Base-by-base conservation (phyloP, 805 yeast species). In the Brettanomyces anomalus region DNA sequence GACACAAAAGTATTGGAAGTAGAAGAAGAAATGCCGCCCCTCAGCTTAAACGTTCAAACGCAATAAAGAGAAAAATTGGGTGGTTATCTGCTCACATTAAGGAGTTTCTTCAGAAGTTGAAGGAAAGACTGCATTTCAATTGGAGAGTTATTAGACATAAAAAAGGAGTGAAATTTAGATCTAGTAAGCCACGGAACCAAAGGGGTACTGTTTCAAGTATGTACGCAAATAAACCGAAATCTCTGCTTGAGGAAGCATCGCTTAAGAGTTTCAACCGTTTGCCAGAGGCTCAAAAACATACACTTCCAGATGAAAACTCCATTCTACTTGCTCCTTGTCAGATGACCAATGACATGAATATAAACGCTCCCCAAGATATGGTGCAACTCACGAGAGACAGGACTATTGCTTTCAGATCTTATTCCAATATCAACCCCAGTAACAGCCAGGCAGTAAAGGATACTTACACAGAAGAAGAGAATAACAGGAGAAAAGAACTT, bases 31-130 rank as follows among this genome's bases (percentile, higher is more conserved):
- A 17, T 11, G 39, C 39, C 6, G 31, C 39, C n/a, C 31, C 39
- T 20, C 26, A 20, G 20, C 31, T 62, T 16, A 55, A 49, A 35
- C 48, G 66, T 39, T 49, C 61, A 0, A 59, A 59, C 40, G 66
- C 66, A 8, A 52, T 54, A n/a, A 54, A 51, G 40, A 47, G 65
- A 33, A 62, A 56, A 39, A 39, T 48, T 2, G 61, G 62, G 3
- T 57, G 65, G 59, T 37, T 62, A 15, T 15, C 41, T 10, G 20
- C 18, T 19, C 20, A 33, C 18, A 31, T 39, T 13, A 18, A 13
- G 18, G 10, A 32, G 18, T 26, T 61, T 5, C 15, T 48, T 3
- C 19, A 19, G 4, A 26, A 57, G 5, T 14, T 52, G 14, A 55
- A 47, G 35, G n/a, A 19, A 1, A 41, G 37, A 15, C 34, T 47